Percentiles rank a stretch among this genome's conserved stretches.
Evolutionary conservation across 345 rosid species (phyloP).

Genomic region (Carallia brachiata): DNA sequence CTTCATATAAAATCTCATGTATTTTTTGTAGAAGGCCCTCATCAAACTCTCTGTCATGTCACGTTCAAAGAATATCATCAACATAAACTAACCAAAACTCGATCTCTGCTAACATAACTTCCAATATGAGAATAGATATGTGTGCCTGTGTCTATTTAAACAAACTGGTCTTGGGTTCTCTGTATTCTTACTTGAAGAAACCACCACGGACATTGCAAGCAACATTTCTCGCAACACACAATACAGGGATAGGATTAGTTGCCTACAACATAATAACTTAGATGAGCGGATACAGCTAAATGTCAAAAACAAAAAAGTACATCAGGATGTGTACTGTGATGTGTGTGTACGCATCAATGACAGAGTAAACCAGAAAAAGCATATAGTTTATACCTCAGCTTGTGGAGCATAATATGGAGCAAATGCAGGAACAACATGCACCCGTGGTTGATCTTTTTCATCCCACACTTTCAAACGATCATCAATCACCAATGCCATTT

Average conservation of each 20-base stretch:
- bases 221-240: conserved; percentile 91
- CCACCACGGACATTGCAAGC: conserved; percentile 98
- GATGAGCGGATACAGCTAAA: conserved; percentile 16
- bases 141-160: neutral
- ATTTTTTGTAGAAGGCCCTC: conserved; percentile 81
- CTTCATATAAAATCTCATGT: conserved; percentile 75
- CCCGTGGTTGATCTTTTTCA: conserved; percentile 95
- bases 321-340: too few species aligned
- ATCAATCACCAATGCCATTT: conserved; percentile 95
- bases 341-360: neutral
- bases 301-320: too few species aligned
- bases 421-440: conserved; percentile 98
- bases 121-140: conserved; percentile 2
- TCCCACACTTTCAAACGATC: conserved; percentile 98
- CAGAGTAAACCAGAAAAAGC: conserved; percentile 13
- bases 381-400: conserved; percentile 72
- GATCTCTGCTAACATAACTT: conserved; percentile 12
- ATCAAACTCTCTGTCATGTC: conserved; percentile 76
- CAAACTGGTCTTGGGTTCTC: neutral
- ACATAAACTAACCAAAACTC: conserved; percentile 15
- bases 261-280: conserved; percentile 46
- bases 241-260: conserved; percentile 71
- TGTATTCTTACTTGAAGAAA: conserved; percentile 75
- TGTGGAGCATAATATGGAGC: conserved; percentile 97
- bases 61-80: conserved; percentile 17